A percentile compares a stretch with the other conserved stretches of the same genome.
These are phyloP conservation scores for Artemisia argyi DNA, from an alignment of 129 eudicot species.

Conservation along the genomic window DNA sequence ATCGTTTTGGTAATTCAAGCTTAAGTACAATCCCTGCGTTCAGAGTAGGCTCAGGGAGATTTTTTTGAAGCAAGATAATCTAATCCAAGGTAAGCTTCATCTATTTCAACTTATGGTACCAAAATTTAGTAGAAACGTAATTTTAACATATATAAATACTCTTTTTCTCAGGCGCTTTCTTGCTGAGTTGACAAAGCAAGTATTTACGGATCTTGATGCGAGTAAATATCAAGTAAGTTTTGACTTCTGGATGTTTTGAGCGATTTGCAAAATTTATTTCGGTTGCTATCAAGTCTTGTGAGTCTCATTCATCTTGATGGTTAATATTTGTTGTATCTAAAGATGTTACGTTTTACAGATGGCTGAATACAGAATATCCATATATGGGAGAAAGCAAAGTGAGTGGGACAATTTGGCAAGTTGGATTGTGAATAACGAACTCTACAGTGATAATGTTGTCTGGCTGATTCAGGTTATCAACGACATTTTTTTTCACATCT, in stretches of 20 bases:
- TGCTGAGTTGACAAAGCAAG: constrained; percentile 96
- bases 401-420: constrained; percentile 99
- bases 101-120: constrained; percentile 9
- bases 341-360: too few relatives aligned
- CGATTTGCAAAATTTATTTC: neutral
- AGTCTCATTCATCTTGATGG: constrained; percentile 1
- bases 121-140: neutral
- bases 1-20: constrained; percentile 92
- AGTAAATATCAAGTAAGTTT: constrained; percentile 92
- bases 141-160: neutral
- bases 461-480: constrained; percentile 90
- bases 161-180: constrained; percentile 81
- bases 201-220: constrained; percentile 80
- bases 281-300: neutral
- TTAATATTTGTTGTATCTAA: too few relatives aligned
- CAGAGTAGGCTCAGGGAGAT: constrained; percentile 99
- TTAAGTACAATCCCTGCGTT: constrained; percentile 98
- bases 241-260: neutral
- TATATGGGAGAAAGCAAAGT: constrained; percentile 11
- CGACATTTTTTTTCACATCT: neutral
- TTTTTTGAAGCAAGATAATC: constrained; percentile 93
- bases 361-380: too few relatives aligned
- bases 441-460: constrained; percentile 93
- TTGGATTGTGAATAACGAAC: constrained; percentile 90
- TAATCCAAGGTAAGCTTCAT: neutral